Conservation (phyloP, 2,329 filamentous ascomycete species). For the Parascedosporium putredinis region DNA sequence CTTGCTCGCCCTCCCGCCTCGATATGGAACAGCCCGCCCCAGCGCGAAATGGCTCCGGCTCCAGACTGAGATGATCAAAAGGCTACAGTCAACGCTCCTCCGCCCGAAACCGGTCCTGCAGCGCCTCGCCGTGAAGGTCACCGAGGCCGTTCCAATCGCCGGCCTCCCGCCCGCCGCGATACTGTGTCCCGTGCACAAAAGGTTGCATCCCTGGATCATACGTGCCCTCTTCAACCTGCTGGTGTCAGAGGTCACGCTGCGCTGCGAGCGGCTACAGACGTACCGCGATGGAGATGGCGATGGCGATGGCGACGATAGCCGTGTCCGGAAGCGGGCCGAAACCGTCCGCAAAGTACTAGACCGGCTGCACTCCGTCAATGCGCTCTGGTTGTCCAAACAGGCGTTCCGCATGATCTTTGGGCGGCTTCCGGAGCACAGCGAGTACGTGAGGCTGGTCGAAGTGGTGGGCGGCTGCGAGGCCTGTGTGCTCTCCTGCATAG, state of each 20-base stretch:
- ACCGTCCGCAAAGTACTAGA: slow-evolving; percentile 19
- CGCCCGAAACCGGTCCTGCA: slow-evolving; percentile 20
- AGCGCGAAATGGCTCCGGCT: slow-evolving; percentile 24
- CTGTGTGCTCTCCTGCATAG: slow-evolving; percentile 40
- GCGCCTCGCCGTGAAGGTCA: slow-evolving; percentile 22
- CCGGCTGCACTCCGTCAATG: slow-evolving; percentile 21
- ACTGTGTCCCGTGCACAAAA: slow-evolving; percentile 30
- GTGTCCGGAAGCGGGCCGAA: slow-evolving; percentile 11
- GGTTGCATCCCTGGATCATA: slow-evolving; percentile 31
- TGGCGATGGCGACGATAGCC: background rate
- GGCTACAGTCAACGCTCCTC: slow-evolving; percentile 17
- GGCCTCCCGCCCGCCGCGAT: slow-evolving; percentile 19
- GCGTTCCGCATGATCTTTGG: slow-evolving; percentile 26
- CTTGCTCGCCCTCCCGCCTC: slow-evolving; percentile 26
- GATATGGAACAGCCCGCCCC: slow-evolving; percentile 19
- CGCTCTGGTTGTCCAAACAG: slow-evolving; percentile 27
- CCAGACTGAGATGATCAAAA: slow-evolving; percentile 19
- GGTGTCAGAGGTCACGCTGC: slow-evolving; percentile 28
- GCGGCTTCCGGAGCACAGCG: slow-evolving; percentile 16
- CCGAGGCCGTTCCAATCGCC: slow-evolving; percentile 13
- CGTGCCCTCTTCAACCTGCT: slow-evolving; percentile 32
- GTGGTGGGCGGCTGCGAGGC: slow-evolving; percentile 36
- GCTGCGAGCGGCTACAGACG: slow-evolving; percentile 18
- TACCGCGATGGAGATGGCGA: slow-evolving; percentile 6
- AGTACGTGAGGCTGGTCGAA: slow-evolving; percentile 11